A percentile compares a stretch with the other conserved stretches of the same genome.
Evolutionary conservation across 768 basidiomycete species (phyloP).

Genomic region (Pleurotus sapidus): DNA sequence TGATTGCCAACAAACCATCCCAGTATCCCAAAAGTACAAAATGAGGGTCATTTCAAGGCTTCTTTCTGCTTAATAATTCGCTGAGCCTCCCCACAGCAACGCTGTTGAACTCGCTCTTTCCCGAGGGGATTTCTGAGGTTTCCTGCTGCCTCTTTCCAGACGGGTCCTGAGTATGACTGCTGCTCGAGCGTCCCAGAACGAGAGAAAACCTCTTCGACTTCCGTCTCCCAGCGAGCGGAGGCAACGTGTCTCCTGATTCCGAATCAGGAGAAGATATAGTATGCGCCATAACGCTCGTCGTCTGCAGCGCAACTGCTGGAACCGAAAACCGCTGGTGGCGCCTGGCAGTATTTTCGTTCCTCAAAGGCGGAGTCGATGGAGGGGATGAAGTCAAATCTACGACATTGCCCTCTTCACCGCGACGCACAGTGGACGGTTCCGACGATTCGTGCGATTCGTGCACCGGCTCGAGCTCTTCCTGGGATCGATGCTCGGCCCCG

Average conservation of each 20-base stretch:
- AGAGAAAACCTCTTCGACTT: constrained; percentile 56
- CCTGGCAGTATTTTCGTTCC: constrained; percentile 60
- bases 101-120: constrained; percentile 32
- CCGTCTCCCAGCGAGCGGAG: constrained; percentile 8
- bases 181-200: constrained; percentile 40
- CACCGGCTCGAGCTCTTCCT: constrained; percentile 4
- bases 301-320: constrained; percentile 75
- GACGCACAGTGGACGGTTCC: background rate
- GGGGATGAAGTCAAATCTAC: constrained; percentile 7
- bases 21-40: no score
- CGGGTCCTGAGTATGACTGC: constrained; percentile 6
- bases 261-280: constrained; percentile 29
- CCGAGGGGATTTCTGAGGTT: constrained; percentile 13
- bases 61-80: constrained; percentile 47
- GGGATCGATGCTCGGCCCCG: constrained; percentile 18
- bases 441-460: constrained; percentile 1
- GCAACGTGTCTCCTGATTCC: background rate
- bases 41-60: background rate
- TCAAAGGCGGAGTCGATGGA: constrained; percentile 23
- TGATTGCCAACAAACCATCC: no score
- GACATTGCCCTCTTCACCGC: background rate
- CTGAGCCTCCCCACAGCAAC: constrained; percentile 53
- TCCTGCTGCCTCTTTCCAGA: constrained; percentile 36
- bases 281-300: constrained; percentile 65
- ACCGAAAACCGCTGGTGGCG: constrained; percentile 70